Conservation (phyloP, 805 yeast species). For the Saturnispora mendoncae region DNA sequence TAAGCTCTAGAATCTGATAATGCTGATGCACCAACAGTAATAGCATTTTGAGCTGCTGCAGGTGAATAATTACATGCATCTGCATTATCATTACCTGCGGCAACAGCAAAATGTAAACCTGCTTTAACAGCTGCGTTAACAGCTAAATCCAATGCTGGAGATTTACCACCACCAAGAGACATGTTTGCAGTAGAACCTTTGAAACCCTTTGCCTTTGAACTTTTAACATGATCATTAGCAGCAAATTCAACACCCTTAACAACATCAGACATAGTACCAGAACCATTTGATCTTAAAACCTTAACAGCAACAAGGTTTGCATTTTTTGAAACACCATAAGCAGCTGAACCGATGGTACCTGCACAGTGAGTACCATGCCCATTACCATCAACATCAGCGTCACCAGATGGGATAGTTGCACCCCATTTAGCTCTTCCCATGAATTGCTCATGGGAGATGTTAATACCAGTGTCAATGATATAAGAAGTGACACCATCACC, state of each 20-base stretch:
- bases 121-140: slow-evolving; percentile 83
- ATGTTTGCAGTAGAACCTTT: slow-evolving; percentile 86
- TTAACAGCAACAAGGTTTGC: slow-evolving; percentile 77
- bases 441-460: slow-evolving; percentile 66
- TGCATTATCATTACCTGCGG: slow-evolving; percentile 91
- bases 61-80: slow-evolving; percentile 93
- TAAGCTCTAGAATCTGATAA: slow-evolving; percentile 84
- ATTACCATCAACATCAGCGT: slow-evolving; percentile 67
- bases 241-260: slow-evolving; percentile 81
- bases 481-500: slow-evolving; percentile 84
- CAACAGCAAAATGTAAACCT: slow-evolving; percentile 89
- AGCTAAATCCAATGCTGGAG: slow-evolving; percentile 79
- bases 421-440: slow-evolving; percentile 85
- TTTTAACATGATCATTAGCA: slow-evolving; percentile 56
- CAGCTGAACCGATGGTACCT: slow-evolving; percentile 80
- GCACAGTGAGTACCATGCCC: slow-evolving; percentile 98
- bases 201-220: slow-evolving; percentile 50
- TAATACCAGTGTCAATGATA: slow-evolving; percentile 85
- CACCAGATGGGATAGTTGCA: slow-evolving; percentile 65
- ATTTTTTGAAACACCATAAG: slow-evolving; percentile 77
- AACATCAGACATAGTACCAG: slow-evolving; percentile 78
- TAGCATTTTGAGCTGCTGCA: slow-evolving; percentile 73
- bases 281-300: slow-evolving; percentile 73
- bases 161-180: slow-evolving; percentile 91
- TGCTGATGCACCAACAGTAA: slow-evolving; percentile 94